A percentile compares a stretch with the other conserved stretches of the same genome.
Conservation (phyloP, 768 basidiomycete genomes). For the Pleurotus pulmonarius region DNA sequence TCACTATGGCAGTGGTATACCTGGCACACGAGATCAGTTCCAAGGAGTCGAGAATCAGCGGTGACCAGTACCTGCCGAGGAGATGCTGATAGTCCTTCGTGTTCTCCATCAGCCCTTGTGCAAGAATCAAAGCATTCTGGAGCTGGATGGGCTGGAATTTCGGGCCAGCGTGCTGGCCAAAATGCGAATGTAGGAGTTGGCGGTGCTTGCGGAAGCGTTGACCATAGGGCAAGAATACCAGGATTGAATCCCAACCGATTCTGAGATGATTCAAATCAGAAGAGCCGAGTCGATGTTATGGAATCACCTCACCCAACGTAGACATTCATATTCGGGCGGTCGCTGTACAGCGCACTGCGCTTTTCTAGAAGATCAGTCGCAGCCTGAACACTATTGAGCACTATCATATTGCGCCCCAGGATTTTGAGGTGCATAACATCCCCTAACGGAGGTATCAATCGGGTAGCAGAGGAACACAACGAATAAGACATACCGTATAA, state of each 20-base stretch:
- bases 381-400: constrained; percentile 7
- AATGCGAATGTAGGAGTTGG: not conserved
- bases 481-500: constrained; percentile 23
- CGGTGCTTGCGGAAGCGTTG: not conserved
- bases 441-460: constrained; percentile 10
- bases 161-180: not conserved
- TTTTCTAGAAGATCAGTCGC: constrained; percentile 25
- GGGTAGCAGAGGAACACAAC: not conserved
- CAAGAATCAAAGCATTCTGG: not conserved
- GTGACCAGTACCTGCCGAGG: not conserved
- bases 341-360: constrained; percentile 22
- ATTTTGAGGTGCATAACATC: constrained; percentile 18
- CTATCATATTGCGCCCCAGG: constrained; percentile 21
- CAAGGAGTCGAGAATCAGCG: no score
- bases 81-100: not conserved
- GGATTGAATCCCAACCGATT: not conserved
- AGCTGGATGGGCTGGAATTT: not conserved
- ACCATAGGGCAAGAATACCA: not conserved
- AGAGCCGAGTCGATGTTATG: no score
- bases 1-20: constrained; percentile 10
- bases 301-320: constrained; percentile 12
- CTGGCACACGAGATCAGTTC: not conserved
- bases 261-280: not conserved
- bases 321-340: constrained; percentile 15
- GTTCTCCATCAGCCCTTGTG: not conserved